Conservation (phyloP, 2,329 filamentous ascomycete species). For the Aspergillus spinulosporus region DNA sequence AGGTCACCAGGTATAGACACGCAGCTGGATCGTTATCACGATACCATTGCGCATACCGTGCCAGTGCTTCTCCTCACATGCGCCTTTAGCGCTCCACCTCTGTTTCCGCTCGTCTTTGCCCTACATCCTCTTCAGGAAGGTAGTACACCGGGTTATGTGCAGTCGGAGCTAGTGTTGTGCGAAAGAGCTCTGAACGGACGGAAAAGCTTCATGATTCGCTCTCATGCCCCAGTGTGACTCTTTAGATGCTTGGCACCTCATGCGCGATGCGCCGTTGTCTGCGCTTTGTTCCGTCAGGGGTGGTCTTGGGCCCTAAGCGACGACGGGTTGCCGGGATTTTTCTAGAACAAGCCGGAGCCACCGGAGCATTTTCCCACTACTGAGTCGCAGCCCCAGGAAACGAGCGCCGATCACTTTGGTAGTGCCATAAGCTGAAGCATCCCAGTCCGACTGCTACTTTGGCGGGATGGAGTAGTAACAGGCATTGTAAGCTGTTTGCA, state of each 20-base stretch:
- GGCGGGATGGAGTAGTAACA: neutral
- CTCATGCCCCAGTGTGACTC: slow-evolving; percentile 17
- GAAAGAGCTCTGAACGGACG: slow-evolving; percentile 14
- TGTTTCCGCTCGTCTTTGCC: slow-evolving; percentile 5
- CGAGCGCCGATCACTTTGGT: slow-evolving; percentile 7
- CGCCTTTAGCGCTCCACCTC: slow-evolving; percentile 7
- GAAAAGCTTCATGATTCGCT: slow-evolving; percentile 12
- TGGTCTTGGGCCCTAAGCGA: slow-evolving; percentile 11
- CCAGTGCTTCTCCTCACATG: slow-evolving; percentile 7
- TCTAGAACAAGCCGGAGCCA: slow-evolving; percentile 15
- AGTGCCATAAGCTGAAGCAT: neutral
- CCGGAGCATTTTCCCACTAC: slow-evolving; percentile 7
- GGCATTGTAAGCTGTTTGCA: neutral
- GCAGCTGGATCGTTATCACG: slow-evolving; percentile 2
- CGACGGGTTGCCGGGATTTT: slow-evolving; percentile 10
- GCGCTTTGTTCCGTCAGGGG: neutral
- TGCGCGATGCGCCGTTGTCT: slow-evolving; percentile 16
- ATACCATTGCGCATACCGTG: neutral
- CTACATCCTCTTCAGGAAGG: slow-evolving; percentile 17
- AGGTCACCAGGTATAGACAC: slow-evolving; percentile 12
- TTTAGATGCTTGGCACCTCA: slow-evolving; percentile 19
- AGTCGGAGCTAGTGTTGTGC: slow-evolving; percentile 11
- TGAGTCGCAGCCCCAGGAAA: slow-evolving; percentile 14
- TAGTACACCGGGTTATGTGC: slow-evolving; percentile 15
- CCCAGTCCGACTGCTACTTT: neutral